Evolutionary conservation across 2,329 filamentous ascomycete genomes (phyloP).

Genomic region (Colletotrichum euphorbiae): DNA sequence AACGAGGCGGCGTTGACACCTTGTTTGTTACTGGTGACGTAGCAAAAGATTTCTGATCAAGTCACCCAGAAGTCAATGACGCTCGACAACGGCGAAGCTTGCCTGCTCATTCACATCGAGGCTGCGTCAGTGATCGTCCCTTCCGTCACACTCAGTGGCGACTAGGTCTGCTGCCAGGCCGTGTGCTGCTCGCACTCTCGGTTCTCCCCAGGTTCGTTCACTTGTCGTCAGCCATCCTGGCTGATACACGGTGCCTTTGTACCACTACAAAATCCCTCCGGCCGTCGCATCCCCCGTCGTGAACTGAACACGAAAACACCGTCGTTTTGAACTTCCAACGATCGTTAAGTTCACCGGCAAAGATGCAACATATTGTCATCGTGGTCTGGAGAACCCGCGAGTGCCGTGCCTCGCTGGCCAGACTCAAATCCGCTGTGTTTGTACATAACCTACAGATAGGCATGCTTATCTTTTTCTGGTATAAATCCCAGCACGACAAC

Average conservation of each 20-base stretch:
- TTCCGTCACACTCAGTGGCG: no score
- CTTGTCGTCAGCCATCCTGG: no score
- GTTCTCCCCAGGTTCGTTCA: no score
- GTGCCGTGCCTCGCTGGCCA: conserved; percentile 25
- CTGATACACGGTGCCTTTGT: neutral
- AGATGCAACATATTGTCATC: neutral
- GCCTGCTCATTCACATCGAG: no score
- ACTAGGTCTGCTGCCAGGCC: no score
- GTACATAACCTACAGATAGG: conserved; percentile 31
- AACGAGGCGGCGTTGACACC: no score
- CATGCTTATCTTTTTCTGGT: neutral
- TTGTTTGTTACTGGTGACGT: no score
- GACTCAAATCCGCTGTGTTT: conserved; percentile 23
- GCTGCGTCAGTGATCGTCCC: no score
- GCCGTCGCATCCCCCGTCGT: neutral
- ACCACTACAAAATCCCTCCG: neutral
- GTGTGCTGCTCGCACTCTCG: no score
- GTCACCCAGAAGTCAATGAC: no score
- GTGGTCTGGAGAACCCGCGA: conserved; percentile 10
- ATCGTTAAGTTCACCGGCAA: neutral
- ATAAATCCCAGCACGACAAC: neutral
- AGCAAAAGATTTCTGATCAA: no score
- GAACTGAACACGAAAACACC: no score
- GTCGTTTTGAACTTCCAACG: neutral
- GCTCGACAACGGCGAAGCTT: neutral